Percentiles rank a stretch among this genome's conserved stretches.
These are phyloP conservation scores for Lactarius psammicola DNA, from an alignment of 768 basidiomycete species.

Conservation along the genomic window DNA sequence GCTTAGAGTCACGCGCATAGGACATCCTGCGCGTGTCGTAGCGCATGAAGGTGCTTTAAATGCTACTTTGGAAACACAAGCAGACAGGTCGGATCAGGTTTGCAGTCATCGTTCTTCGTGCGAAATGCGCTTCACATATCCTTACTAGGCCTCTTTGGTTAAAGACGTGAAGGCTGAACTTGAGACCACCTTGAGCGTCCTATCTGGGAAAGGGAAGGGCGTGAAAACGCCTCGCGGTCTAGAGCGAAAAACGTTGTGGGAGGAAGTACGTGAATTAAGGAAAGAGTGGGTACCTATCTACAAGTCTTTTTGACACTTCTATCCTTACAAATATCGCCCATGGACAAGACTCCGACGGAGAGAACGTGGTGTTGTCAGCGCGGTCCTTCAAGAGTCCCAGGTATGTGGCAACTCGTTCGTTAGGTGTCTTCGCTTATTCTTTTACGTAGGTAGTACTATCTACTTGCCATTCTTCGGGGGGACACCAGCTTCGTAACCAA, in stretches of 20 bases:
- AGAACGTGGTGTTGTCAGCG: conserved; percentile 79
- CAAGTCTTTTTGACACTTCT: background rate
- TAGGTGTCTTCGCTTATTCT: conserved; percentile 1
- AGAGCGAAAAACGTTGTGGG: conserved; percentile 84
- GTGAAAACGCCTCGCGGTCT: conserved; percentile 65
- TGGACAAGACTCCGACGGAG: conserved; percentile 75
- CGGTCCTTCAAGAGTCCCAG: conserved; percentile 78
- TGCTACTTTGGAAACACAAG: conserved; percentile 70
- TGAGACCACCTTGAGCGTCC: conserved; percentile 57
- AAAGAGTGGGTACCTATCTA: conserved; percentile 67
- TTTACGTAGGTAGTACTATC: conserved; percentile 73
- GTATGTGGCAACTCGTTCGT: conserved; percentile 37
- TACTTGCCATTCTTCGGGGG: conserved; percentile 93
- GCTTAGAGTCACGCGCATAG: conserved; percentile 79
- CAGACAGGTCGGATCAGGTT: conserved; percentile 69
- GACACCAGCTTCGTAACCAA: conserved; percentile 70
- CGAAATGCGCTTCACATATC: background rate
- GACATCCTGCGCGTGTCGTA: conserved; percentile 94
- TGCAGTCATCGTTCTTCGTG: background rate
- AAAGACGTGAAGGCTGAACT: conserved; percentile 90
- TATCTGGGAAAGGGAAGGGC: conserved; percentile 74
- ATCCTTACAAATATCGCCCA: conserved; percentile 9
- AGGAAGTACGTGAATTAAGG: conserved; percentile 77
- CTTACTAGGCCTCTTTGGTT: conserved; percentile 65
- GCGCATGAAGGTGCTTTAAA: conserved; percentile 62